phyloP scores from a whole-genome alignment of 192 early-diverging fungal genomes.

The Geranomyces michiganensis region DNA sequence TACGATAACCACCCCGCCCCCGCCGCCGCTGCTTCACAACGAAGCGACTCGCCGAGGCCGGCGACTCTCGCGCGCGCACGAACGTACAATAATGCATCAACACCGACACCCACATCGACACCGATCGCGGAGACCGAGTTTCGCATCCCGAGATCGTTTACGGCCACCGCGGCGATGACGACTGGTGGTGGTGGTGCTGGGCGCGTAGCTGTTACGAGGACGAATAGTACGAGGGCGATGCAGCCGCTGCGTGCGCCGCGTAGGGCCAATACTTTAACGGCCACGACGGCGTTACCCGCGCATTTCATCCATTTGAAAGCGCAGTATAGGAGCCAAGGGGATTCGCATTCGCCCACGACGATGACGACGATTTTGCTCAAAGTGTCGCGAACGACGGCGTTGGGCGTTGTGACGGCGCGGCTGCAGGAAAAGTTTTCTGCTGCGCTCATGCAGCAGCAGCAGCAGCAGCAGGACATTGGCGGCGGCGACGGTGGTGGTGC shows the following conservation, averaged over 20 bases:
- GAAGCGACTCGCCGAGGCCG: no score
- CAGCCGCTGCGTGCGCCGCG: neutral
- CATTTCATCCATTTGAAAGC: constrained; percentile 12
- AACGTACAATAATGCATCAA: neutral
- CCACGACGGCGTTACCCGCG: neutral
- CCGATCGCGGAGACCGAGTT: no score
- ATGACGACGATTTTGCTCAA: constrained; percentile 5
- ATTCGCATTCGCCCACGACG: neutral
- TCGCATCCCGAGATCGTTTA: no score
- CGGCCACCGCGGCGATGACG: no score
- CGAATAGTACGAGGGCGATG: neutral
- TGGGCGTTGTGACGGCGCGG: neutral
- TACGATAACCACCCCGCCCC: constrained; percentile 10
- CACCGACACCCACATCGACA: neutral
- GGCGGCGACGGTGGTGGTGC: neutral
- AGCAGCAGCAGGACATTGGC: no score
- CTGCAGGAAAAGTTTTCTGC: constrained; percentile 14
- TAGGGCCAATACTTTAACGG: neutral
- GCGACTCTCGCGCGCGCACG: neutral
- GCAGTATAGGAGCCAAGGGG: neutral
- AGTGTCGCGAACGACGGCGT: neutral
- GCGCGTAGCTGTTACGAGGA: no score
- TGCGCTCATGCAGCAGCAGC: no score
- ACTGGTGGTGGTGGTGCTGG: no score
- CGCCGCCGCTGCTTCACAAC: no score